Percentiles rank a stretch among this genome's conserved stretches.
Evolutionary conservation across 352 stramenopile species (phyloP).

Genomic region (Globisporangium recalcitrans): DNA sequence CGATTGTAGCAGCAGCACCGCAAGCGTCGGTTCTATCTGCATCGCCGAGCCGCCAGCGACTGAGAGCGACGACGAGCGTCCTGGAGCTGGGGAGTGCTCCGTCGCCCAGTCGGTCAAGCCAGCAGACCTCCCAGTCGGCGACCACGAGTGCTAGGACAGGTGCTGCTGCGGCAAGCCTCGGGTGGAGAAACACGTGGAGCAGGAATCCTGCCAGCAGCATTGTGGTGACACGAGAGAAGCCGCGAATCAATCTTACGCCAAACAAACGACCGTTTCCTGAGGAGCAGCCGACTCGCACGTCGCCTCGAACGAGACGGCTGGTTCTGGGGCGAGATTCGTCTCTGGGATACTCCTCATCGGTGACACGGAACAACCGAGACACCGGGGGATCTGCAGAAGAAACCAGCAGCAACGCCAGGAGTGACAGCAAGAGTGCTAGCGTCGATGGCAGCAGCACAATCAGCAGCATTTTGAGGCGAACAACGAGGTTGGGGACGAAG

Average conservation of each 20-base stretch:
- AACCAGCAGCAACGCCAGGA: background rate
- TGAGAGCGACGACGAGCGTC: slow-evolving; percentile 4
- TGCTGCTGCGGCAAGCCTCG: background rate
- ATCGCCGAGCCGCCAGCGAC: background rate
- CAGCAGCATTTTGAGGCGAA: slow-evolving; percentile 7
- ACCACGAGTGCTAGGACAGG: background rate
- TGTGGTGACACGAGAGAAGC: background rate
- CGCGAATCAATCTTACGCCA: slow-evolving; percentile 8
- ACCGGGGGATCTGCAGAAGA: background rate
- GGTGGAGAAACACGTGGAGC: slow-evolving; percentile 3
- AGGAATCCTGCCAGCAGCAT: background rate
- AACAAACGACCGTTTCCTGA: background rate
- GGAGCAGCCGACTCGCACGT: slow-evolving; percentile 9
- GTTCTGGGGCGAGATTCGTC: background rate
- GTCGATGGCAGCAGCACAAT: background rate
- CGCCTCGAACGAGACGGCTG: background rate
- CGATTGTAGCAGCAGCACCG: background rate
- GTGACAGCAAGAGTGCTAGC: background rate
- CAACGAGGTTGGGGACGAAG: background rate
- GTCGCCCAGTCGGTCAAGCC: background rate
- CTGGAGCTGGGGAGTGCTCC: slow-evolving; percentile 13
- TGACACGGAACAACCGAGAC: background rate
- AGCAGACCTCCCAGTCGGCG: background rate
- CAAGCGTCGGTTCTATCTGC: background rate
- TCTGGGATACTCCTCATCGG: background rate